These are phyloP conservation scores for Nicotiana paniculata DNA, from an alignment of 257 asterid genomes.

Conservation along the genomic window DNA sequence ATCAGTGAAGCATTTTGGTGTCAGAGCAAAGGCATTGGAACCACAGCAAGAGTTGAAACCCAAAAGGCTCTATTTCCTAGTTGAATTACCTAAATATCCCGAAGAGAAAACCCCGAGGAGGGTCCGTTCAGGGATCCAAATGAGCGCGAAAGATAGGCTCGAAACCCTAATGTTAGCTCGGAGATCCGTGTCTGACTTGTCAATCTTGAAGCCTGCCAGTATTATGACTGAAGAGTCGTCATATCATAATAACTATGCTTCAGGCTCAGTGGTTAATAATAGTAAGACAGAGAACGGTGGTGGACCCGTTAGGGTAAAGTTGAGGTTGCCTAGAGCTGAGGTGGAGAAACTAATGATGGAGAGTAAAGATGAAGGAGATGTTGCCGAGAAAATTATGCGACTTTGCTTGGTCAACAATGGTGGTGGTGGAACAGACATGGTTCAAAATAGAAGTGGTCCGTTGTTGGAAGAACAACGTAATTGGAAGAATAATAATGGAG, in stretches of 20 bases:
- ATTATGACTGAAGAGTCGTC: constrained; percentile 17
- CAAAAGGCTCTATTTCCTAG: constrained; percentile 62
- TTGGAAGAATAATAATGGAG: constrained; percentile 17
- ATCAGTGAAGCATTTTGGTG: constrained; percentile 69
- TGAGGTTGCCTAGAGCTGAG: constrained; percentile 70
- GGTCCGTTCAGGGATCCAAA: constrained; percentile 79
- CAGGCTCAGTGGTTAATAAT: neutral
- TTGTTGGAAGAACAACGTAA: neutral
- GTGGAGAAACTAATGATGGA: constrained; percentile 70
- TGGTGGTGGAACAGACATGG: neutral
- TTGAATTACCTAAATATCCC: constrained; percentile 58
- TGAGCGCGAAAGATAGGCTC: constrained; percentile 90
- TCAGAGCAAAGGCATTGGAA: constrained; percentile 75
- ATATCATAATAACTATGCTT: neutral
- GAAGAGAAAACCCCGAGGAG: constrained; percentile 45
- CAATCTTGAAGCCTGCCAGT: constrained; percentile 52
- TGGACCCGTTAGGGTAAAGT: constrained; percentile 38
- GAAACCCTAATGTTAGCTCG: constrained; percentile 77
- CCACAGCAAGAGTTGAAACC: constrained; percentile 67
- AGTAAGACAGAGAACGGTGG: neutral
- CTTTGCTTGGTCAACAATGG: constrained; percentile 34
- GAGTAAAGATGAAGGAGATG: constrained; percentile 52
- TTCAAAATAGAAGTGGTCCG: neutral
- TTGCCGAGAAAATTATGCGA: constrained; percentile 48
- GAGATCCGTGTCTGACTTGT: constrained; percentile 68